Conservation (phyloP, 352 stramenopile genomes). For the Globisporangium spinosum region DNA sequence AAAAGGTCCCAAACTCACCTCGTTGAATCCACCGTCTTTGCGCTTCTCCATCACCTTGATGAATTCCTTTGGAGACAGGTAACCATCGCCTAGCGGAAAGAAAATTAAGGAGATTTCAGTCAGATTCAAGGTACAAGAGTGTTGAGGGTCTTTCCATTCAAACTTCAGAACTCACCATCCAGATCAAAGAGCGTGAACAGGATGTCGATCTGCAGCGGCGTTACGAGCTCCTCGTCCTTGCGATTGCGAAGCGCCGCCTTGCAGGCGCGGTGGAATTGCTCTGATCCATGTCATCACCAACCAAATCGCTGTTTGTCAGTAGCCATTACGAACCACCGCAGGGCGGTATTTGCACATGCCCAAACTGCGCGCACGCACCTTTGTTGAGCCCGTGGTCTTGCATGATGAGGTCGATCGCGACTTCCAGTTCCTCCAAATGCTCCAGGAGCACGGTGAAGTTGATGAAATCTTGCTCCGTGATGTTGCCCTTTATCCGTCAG, state of each 20-base stretch:
- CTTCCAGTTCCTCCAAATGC: constrained; percentile 79
- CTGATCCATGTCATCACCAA: constrained; percentile 24
- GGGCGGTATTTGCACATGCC: background rate
- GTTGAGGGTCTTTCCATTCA: background rate
- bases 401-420: constrained; percentile 83
- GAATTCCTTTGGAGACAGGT: constrained; percentile 79
- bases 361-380: constrained; percentile 23
- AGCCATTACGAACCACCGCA: background rate
- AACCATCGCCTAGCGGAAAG: constrained; percentile 48
- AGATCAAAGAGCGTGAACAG: constrained; percentile 82
- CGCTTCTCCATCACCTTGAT: constrained; percentile 86
- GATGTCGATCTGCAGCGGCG: constrained; percentile 81
- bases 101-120: background rate
- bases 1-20: constrained; percentile 37
- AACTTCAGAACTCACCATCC: constrained; percentile 37
- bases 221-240: constrained; percentile 60
- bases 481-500: constrained; percentile 36
- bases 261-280: constrained; percentile 77
- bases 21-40: constrained; percentile 77
- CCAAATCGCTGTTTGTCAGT: background rate
- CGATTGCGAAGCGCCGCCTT: constrained; percentile 55
- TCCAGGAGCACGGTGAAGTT: constrained; percentile 83
- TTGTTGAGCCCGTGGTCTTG: constrained; percentile 81
- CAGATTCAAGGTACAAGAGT: background rate
- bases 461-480: constrained; percentile 82